phyloP scores from a whole-genome alignment of 148 eudicot genomes.

The Limonium bicolor region DNA sequence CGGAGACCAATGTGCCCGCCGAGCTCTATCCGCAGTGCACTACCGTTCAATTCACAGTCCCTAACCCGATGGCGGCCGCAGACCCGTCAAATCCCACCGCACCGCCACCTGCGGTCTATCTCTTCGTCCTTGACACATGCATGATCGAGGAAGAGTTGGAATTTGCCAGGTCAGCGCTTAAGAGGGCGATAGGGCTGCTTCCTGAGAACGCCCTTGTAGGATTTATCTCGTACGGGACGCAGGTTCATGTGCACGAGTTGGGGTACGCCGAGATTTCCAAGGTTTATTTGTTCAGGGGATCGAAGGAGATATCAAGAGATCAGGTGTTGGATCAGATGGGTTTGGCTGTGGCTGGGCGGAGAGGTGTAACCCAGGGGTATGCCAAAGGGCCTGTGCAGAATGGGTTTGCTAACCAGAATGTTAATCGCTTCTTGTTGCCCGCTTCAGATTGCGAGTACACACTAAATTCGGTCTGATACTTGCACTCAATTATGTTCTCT shows the following conservation, averaged over 20 bases:
- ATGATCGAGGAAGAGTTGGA: slow-evolving; percentile 78
- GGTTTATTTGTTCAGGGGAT: slow-evolving; percentile 78
- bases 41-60: slow-evolving; percentile 33
- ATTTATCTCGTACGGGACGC: slow-evolving; percentile 69
- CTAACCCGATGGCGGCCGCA: slow-evolving; percentile 3
- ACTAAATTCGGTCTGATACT: slow-evolving; percentile 45
- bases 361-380: slow-evolving; percentile 14
- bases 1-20: slow-evolving; percentile 64
- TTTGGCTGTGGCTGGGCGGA: slow-evolving; percentile 22
- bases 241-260: slow-evolving; percentile 86
- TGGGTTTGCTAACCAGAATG: slow-evolving; percentile 25
- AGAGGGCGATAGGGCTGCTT: slow-evolving; percentile 43
- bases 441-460: slow-evolving; percentile 82
- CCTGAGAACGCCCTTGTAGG: slow-evolving; percentile 78
- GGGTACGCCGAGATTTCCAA: slow-evolving; percentile 75
- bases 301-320: slow-evolving; percentile 58
- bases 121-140: slow-evolving; percentile 70
- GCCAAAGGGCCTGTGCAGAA: slow-evolving; percentile 15
- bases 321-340: slow-evolving; percentile 91
- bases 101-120: slow-evolving; percentile 20
- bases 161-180: slow-evolving; percentile 57
- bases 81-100: not conserved
- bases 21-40: slow-evolving; percentile 70
- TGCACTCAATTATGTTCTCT: not conserved
- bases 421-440: slow-evolving; percentile 67